Base-by-base conservation (phyloP, 805 yeast species). In the Candida krabiensis region DNA sequence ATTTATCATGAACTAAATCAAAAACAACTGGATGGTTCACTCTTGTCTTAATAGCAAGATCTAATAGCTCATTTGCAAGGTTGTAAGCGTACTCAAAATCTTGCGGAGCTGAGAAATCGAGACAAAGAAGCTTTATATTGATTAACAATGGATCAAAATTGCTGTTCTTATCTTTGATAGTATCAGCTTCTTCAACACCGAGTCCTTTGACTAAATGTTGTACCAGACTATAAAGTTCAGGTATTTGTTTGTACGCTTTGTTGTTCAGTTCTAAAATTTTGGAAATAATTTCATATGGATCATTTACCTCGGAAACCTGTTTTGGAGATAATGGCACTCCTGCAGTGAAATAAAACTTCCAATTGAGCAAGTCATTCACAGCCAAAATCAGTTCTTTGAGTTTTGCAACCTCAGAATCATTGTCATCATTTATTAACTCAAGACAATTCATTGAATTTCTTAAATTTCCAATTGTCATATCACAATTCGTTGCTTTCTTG, bases 101-200 rank as follows among this genome's bases (percentile, higher is more conserved):
- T 42, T 68, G 64, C 33, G 82, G 77, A 19, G 85, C 64, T 0
- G 95, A 77, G 30, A 82, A 70, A 47, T 85, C 87, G 16, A 87
- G 77, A 49, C 86, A 82, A 28, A 76, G 68, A 2, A 63, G 32
- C 31, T 51, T 43, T 12, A 59, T 23, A 8, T 53, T 47, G 1
- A 53, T 53, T 13, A 61, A 56, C 26, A 69, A 60, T 33, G 53
- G 56, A 27, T 53, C 41, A 14, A 16, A 12, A 5, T 14, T 24
- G 11, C 19, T 28, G 4, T 38, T 16, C n/a, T 14, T 8, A n/a
- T 36, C 27, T 8, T 16, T 6, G 3, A 4, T 5, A 3, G 18
- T 17, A 9, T 17, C 18, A 17, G 12, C 30, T 16, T 11, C 15
- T n/a, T 19, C 19, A n/a, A n/a, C 5, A 6, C 61, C 56, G 14